phyloP scores from a whole-genome alignment of 768 basidiomycete genomes.

The Agaricus subrufescens region DNA sequence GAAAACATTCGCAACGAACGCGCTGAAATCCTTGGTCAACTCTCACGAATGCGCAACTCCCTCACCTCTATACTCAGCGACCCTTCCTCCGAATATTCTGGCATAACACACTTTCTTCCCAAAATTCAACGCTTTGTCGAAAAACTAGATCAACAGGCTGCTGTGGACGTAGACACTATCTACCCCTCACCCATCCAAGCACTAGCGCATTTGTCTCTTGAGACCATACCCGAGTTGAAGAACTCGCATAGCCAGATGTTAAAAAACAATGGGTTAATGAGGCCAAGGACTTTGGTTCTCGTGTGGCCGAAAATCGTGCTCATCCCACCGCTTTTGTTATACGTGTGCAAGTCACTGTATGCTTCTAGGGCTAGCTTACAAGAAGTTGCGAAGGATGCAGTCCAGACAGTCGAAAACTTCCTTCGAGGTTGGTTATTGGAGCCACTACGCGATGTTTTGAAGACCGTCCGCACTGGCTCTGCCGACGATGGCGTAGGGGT shows the following conservation, averaged over 20 bases:
- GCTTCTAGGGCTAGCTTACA: conserved; percentile 40
- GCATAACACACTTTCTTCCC: conserved; percentile 2
- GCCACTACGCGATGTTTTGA: conserved; percentile 75
- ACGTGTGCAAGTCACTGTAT: conserved; percentile 51
- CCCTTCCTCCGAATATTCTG: conserved; percentile 15
- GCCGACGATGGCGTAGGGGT: conserved; percentile 47
- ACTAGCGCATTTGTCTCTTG: conserved; percentile 6
- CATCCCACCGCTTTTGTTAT: conserved; percentile 60
- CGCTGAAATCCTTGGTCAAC: conserved; percentile 61
- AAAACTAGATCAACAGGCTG: conserved; percentile 8
- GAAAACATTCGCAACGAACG: conserved; percentile 62
- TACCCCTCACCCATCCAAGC: conserved; percentile 4
- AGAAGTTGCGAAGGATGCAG: conserved; percentile 46
- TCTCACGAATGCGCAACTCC: conserved; percentile 49
- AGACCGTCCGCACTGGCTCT: conserved; percentile 72
- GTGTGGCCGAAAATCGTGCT: conserved; percentile 82
- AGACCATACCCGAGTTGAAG: background rate
- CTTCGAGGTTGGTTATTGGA: conserved; percentile 81
- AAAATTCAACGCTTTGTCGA: conserved; percentile 8
- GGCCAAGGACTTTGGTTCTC: conserved; percentile 31
- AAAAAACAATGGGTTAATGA: conserved; percentile 11
- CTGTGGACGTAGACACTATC: background rate
- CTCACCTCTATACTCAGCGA: conserved; percentile 28
- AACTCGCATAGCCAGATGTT: conserved; percentile 12
- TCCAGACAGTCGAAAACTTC: conserved; percentile 69